Conservation (phyloP, 768 basidiomycete species). For the Pulveroboletus sp. region DNA sequence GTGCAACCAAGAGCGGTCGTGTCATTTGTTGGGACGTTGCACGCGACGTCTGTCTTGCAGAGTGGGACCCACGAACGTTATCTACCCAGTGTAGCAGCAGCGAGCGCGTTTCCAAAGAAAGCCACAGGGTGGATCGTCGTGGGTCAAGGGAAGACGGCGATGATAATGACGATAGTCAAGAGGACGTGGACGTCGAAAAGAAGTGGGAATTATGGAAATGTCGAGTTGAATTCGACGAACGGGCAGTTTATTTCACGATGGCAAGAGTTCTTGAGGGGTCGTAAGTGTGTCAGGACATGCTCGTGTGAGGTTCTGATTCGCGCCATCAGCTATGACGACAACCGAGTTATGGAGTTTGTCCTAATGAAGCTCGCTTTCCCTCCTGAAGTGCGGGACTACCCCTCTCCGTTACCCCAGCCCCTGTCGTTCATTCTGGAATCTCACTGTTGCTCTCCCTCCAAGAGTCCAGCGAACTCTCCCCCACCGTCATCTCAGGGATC, state of each 20-base stretch:
- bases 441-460: slow-evolving; percentile 16
- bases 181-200: slow-evolving; percentile 22
- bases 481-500: slow-evolving; percentile 26
- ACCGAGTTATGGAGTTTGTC: slow-evolving; percentile 64
- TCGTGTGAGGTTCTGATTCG: slow-evolving; percentile 1
- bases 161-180: slow-evolving; percentile 10
- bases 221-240: slow-evolving; percentile 66
- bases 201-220: slow-evolving; percentile 77
- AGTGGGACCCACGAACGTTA: slow-evolving; percentile 55
- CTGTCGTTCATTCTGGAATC: slow-evolving; percentile 12
- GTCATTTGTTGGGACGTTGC: slow-evolving; percentile 77
- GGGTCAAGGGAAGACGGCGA: slow-evolving; percentile 9
- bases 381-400: slow-evolving; percentile 38
- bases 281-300: slow-evolving; percentile 31
- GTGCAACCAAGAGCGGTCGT: slow-evolving; percentile 69
- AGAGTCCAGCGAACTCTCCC: slow-evolving; percentile 26
- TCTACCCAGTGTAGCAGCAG: not conserved
- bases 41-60: slow-evolving; percentile 53
- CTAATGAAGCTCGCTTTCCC: slow-evolving; percentile 65
- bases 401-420: slow-evolving; percentile 16
- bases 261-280: slow-evolving; percentile 52
- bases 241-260: slow-evolving; percentile 73
- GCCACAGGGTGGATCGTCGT: slow-evolving; percentile 2
- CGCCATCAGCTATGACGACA: slow-evolving; percentile 48
- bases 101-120: slow-evolving; percentile 10